Evolutionary conservation across 352 stramenopile genomes (phyloP).

Genomic region (Saprolegnia parasitica): DNA sequence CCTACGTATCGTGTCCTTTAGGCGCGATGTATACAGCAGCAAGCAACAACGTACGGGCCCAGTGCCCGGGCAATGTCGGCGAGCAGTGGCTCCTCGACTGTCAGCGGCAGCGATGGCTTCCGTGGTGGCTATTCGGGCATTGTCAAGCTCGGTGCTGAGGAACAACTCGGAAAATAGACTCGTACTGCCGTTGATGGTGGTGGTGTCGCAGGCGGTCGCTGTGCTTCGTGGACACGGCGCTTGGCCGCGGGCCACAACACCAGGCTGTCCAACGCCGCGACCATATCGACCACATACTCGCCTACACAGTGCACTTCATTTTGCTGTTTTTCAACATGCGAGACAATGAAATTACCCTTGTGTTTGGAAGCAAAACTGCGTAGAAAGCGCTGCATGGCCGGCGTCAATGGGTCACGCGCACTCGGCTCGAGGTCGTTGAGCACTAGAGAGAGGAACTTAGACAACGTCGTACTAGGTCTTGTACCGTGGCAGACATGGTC

Average conservation of each 20-base stretch:
- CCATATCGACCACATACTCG: constrained; percentile 8
- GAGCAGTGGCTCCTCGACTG: background rate
- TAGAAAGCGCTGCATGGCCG: constrained; percentile 2
- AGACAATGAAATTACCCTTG: background rate
- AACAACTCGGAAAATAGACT: background rate
- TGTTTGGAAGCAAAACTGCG: background rate
- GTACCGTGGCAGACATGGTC: background rate
- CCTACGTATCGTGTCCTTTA: background rate
- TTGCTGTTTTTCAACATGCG: background rate
- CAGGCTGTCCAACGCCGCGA: background rate
- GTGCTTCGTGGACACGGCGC: too few species aligned
- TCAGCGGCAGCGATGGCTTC: background rate
- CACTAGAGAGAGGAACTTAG: background rate
- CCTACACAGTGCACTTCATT: background rate
- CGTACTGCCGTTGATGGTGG: background rate
- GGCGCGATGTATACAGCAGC: too few species aligned
- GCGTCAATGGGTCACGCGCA: background rate
- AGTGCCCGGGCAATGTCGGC: background rate
- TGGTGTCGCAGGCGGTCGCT: background rate
- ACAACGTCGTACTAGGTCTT: background rate
- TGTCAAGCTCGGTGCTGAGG: background rate
- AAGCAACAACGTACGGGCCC: background rate
- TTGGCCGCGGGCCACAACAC: background rate
- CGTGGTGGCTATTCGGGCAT: background rate
- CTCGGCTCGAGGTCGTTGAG: constrained; percentile 3